A percentile compares a stretch with the other conserved stretches of the same genome.
Evolutionary conservation across 225 moss, liverwort and hornwort species (phyloP).

Genomic region (Polytrichum formosum): DNA sequence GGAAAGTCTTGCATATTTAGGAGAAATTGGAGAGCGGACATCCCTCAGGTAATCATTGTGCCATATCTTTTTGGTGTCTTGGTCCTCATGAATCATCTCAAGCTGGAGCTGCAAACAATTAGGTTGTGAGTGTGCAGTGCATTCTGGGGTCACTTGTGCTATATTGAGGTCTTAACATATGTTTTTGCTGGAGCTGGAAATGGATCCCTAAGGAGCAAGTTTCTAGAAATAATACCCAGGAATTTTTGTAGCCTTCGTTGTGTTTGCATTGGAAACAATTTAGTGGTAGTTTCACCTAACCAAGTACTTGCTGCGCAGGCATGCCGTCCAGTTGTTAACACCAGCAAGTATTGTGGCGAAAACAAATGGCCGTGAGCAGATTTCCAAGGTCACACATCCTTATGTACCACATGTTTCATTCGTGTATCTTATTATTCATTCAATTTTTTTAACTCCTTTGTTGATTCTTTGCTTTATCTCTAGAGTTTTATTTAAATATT

Average conservation of each 20-base stretch:
- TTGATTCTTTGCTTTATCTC: no score
- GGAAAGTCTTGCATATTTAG: slow-evolving; percentile 79
- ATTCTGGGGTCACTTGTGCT: no score
- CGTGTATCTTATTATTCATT: no score
- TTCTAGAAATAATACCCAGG: no score
- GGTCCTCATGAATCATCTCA: background rate
- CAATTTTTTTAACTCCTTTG: no score
- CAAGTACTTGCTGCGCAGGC: slow-evolving; percentile 33
- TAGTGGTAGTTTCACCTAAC: no score
- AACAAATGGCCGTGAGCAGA: slow-evolving; percentile 91
- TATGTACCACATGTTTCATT: background rate
- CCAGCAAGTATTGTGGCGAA: slow-evolving; percentile 86
- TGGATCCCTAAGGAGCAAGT: no score
- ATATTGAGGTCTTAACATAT: background rate
- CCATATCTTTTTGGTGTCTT: no score
- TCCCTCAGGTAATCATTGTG: slow-evolving; percentile 57
- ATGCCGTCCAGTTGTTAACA: slow-evolving; percentile 89
- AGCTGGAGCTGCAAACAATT: background rate
- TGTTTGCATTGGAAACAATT: no score
- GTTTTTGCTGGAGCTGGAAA: background rate
- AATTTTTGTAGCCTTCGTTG: no score
- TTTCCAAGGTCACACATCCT: slow-evolving; percentile 47
- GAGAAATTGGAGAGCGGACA: slow-evolving; percentile 94
- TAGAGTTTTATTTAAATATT: no score
- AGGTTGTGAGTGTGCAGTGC: no score